Conservation (phyloP, 164 flowering plant genomes). For the Tetrastigma voinierianum region DNA sequence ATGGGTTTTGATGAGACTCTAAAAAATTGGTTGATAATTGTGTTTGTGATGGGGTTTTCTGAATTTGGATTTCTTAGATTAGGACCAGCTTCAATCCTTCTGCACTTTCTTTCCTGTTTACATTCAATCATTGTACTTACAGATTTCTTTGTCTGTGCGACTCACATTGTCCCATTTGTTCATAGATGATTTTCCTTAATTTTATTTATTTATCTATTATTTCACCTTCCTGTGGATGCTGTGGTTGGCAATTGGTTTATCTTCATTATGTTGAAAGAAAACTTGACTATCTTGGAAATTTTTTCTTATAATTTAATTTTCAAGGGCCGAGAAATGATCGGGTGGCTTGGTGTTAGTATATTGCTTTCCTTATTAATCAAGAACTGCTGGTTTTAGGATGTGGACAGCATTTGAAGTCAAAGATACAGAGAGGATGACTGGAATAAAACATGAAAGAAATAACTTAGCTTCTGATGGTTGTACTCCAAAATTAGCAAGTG, state of each 20-base stretch:
- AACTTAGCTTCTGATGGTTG: slow-evolving; percentile 25
- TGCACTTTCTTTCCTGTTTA: not conserved
- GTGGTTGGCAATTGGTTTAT: too few species aligned
- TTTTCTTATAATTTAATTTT: not conserved
- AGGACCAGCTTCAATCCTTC: not conserved
- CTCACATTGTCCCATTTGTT: not conserved
- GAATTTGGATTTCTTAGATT: not conserved
- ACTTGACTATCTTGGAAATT: not conserved
- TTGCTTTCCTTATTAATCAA: slow-evolving; percentile 2
- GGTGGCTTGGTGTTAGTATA: not conserved
- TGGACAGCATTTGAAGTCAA: slow-evolving; percentile 41
- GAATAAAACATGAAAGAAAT: slow-evolving; percentile 15
- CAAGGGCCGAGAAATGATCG: not conserved
- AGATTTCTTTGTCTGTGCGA: too few species aligned
- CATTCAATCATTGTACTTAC: too few species aligned
- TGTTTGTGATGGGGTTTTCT: not conserved
- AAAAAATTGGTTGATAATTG: too few species aligned
- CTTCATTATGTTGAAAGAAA: not conserved
- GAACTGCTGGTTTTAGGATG: slow-evolving; percentile 31
- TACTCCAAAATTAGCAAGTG: slow-evolving; percentile 32
- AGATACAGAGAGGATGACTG: slow-evolving; percentile 12
- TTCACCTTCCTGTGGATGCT: too few species aligned
- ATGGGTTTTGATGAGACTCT: too few species aligned
- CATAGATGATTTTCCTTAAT: not conserved
- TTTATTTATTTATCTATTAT: not conserved